Evolutionary conservation across 495 filamentous ascomycete species (phyloP), one percentile per base, ranked within the genome.

Genomic region (Haplographium delicatum): DNA sequence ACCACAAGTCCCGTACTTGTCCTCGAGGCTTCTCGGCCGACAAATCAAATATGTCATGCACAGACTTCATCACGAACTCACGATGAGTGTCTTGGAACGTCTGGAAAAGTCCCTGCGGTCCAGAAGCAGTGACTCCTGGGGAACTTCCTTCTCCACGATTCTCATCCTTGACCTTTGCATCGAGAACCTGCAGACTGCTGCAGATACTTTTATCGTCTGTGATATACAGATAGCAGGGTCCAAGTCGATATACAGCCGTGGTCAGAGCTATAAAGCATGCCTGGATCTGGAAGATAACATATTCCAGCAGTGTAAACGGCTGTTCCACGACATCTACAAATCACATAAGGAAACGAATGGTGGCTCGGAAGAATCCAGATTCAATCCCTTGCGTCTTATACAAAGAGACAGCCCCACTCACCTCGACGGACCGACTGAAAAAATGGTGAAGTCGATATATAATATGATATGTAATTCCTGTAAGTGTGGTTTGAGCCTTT

Each of bases 311-410:
- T 73, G 74, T 47, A 72, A 67, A 9, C 71, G 71, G 42, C 70
- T 74, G 51, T 78, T 78, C 50, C 75, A 78, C 57, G 70, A 75
- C 50, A 68, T 76, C 37, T 78, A 77, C 49, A 69, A 72, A 63
- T 72, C 73, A 13, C 69, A 73, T 40, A 64, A 59, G 41, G 59
- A 69, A 26, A 18, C 24, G 6, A 40, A 54, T 45, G 51, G 49
- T 18, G 45, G 51, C 13, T 15, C 22, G 24, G 47, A 28, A 25
- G 50, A 50, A 10, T 27, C 24, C 7, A 48, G 44, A 2, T 53
- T 60, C 40, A 60, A 60, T 42, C 57, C 57, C 2, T 18, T 56
- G n/a, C 20, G 23, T 19, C 19, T 44, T 5, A 48, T 24, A 4
- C n/a, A 24, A 2, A 13, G 31, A 7, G 27, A 30, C 16, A 20